Evolutionary conservation across 1,284 basidiomycete genomes (phyloP), one percentile per base, ranked within the genome.

Genomic region (Ceratobasidium sp.): DNA sequence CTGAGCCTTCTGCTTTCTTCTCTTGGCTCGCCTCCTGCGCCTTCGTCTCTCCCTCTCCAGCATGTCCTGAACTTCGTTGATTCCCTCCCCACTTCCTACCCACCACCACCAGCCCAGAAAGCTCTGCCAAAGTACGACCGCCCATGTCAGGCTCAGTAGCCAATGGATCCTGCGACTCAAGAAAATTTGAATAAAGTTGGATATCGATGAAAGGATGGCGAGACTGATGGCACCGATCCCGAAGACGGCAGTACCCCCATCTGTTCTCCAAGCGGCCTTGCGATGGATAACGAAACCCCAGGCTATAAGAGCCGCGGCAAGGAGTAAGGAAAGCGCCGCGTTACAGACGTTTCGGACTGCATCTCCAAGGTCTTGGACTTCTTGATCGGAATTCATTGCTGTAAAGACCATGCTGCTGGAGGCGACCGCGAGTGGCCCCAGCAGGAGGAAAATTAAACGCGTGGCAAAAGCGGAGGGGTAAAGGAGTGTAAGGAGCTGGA

Each of bases 61-160:
- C 56, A 87, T 82, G 68, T 90, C 87, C 71, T 87, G 85, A 13
- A 86, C 81, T 73, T 87, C 86, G 15, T 83, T 79, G 17, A 87
- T 82, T 77, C 85, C 82, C 87, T 91, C 84, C 70, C 94, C 94
- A 1, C 92, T 89, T 17, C 94, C 95, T 22, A 96, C 94, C 94
- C 94, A 98, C 94, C 94, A 96, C 94, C 94, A 96, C 92, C 93
- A 96, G 0, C 92, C 93, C n/a, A n/a, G n/a, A n/a, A n/a, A n/a
- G n/a, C n/a, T n/a, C n/a, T n/a, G n/a, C n/a, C n/a, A n/a, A n/a
- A 96, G 85, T 12, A 96, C 86, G 47, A 95, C 87, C 3, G 91
- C 88, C 86, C 92, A 94, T 79, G 93, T 87, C 53, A 96, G 82
- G 34, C 87, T 85, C 1, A 91, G 91, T 71, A 96, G 82, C 94